Evolutionary conservation across 345 rosid species (phyloP).

Genomic region (Populus davidiana): DNA sequence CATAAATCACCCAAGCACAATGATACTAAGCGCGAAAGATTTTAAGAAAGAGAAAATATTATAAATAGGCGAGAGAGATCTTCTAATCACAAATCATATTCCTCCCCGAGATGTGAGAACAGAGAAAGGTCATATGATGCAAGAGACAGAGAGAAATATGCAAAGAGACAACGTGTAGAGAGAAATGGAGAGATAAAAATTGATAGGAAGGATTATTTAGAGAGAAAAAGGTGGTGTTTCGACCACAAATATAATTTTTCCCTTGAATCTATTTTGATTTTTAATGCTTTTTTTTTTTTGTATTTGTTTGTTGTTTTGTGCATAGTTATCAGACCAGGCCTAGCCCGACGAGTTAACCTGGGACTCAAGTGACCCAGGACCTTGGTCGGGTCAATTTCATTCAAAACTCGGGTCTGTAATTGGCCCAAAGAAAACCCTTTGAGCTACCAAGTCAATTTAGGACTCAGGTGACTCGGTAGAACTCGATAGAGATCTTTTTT

Average conservation of each 20-base stretch:
- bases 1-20: slow-evolving; percentile 33
- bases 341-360: fast-evolving
- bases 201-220: slow-evolving; percentile 29
- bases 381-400: no score
- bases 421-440: no score
- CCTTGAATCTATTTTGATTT: background rate
- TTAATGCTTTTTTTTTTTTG: background rate
- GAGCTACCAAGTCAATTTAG: no score
- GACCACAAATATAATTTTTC: slow-evolving; percentile 48
- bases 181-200: slow-evolving; percentile 28
- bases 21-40: slow-evolving; percentile 25
- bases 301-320: background rate
- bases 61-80: slow-evolving; percentile 29
- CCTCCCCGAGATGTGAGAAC: slow-evolving; percentile 3
- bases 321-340: no score
- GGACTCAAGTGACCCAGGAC: fast-evolving
- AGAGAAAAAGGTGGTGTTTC: slow-evolving; percentile 23
- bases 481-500: fast-evolving
- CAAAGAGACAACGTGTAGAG: slow-evolving; percentile 22
- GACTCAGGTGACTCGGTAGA: fast-evolving
- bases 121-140: slow-evolving; percentile 32
- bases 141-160: slow-evolving; percentile 29
- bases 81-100: slow-evolving; percentile 15
- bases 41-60: slow-evolving; percentile 29
- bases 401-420: no score